Evolutionary conservation across 2,329 filamentous ascomycete genomes (phyloP).

Genomic region (Hypoxylon sp.): DNA sequence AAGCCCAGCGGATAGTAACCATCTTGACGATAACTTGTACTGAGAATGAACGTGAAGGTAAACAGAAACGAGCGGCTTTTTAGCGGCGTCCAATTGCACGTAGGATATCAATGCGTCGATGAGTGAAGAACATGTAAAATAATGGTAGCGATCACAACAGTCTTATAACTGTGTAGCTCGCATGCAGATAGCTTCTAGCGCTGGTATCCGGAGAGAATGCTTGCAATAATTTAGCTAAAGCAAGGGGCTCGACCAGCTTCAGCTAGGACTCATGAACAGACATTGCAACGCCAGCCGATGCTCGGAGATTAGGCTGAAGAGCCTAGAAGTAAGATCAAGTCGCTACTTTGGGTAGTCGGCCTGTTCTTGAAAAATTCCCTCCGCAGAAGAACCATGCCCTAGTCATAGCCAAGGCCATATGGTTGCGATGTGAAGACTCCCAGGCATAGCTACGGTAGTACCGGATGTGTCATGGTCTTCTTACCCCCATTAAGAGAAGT

Average conservation of each 20-base stretch:
- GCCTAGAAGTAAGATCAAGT: conserved; percentile 8
- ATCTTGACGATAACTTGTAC: conserved; percentile 25
- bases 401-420: conserved; percentile 27
- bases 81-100: neutral
- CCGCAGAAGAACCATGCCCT: conserved; percentile 21
- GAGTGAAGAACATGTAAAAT: conserved; percentile 12
- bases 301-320: conserved; percentile 40
- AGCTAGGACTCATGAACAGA: conserved; percentile 13
- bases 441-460: conserved; percentile 25
- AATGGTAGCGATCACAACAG: conserved; percentile 3
- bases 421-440: conserved; percentile 15
- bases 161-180: conserved; percentile 38
- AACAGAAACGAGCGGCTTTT: conserved; percentile 24
- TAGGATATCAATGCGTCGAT: conserved; percentile 4
- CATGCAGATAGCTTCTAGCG: conserved; percentile 11
- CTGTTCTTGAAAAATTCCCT: conserved; percentile 18
- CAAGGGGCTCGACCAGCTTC: conserved; percentile 25
- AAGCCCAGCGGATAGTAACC: conserved; percentile 25
- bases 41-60: conserved; percentile 27
- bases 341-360: conserved; percentile 19
- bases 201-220: conserved; percentile 11
- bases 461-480: conserved; percentile 22
- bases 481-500: neutral
- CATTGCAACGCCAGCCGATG: conserved; percentile 30
- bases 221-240: conserved; percentile 33